These are phyloP conservation scores for Xerocomus spinulosus DNA, from an alignment of 768 basidiomycete species.

Conservation along the genomic window DNA sequence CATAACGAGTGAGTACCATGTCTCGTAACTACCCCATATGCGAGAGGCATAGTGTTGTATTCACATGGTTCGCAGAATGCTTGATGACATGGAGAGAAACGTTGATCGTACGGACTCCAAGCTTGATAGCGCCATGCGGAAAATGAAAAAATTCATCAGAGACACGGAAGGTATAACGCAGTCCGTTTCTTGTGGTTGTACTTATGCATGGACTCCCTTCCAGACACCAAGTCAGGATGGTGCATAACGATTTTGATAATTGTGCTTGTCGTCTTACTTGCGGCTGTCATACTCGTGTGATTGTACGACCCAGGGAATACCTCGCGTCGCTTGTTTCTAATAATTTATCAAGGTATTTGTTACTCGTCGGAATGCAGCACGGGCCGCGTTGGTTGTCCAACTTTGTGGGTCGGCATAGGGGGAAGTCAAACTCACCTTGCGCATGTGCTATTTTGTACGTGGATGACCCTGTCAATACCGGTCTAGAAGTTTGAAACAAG, in stretches of 20 bases:
- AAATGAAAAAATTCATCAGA: constrained; percentile 75
- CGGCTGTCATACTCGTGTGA: constrained; percentile 75
- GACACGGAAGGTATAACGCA: constrained; percentile 66
- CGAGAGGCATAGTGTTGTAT: background rate
- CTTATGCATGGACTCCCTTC: constrained; percentile 1
- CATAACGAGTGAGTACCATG: constrained; percentile 75
- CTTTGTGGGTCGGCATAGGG: background rate
- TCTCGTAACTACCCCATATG: constrained; percentile 3
- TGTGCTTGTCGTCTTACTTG: constrained; percentile 68
- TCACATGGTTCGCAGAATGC: constrained; percentile 49
- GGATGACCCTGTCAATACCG: too few relatives aligned
- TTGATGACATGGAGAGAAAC: constrained; percentile 69
- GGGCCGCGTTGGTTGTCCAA: background rate
- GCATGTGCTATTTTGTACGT: background rate
- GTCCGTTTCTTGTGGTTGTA: background rate
- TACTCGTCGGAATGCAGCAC: background rate
- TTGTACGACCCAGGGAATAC: constrained; percentile 5
- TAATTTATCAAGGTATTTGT: constrained; percentile 17
- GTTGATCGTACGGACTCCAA: constrained; percentile 68
- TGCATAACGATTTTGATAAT: constrained; percentile 83
- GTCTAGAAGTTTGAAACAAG: too few relatives aligned
- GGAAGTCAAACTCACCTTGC: background rate
- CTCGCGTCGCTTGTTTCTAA: constrained; percentile 2
- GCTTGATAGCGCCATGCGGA: constrained; percentile 58
- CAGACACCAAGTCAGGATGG: constrained; percentile 87